These are phyloP conservation scores for Rhizopogon roseolus DNA, from an alignment of 768 basidiomycete species.

Conservation along the genomic window DNA sequence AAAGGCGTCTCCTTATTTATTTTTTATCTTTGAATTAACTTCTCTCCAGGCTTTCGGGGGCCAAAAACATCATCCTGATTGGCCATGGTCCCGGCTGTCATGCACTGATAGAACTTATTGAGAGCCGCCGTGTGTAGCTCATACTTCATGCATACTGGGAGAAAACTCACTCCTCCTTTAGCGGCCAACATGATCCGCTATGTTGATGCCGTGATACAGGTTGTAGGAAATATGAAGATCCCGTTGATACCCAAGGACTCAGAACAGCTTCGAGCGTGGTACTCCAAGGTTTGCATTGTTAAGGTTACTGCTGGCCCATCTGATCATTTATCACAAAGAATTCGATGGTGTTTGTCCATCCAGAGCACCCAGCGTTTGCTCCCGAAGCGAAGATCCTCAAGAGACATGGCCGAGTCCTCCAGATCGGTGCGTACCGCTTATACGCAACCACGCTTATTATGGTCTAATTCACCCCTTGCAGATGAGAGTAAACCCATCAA, in stretches of 20 bases:
- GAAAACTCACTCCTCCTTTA: slow-evolving; percentile 8
- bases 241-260: slow-evolving; percentile 52
- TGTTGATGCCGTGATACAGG: slow-evolving; percentile 73
- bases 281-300: slow-evolving; percentile 48
- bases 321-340: slow-evolving; percentile 42
- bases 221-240: slow-evolving; percentile 60
- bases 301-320: not conserved
- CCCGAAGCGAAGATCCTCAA: slow-evolving; percentile 40
- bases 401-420: slow-evolving; percentile 60
- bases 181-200: slow-evolving; percentile 52
- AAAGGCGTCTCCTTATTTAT: slow-evolving; percentile 22
- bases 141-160: not conserved
- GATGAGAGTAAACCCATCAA: slow-evolving; percentile 73
- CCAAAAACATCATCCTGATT: slow-evolving; percentile 71
- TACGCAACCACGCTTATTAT: not conserved
- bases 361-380: slow-evolving; percentile 47
- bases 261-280: slow-evolving; percentile 66
- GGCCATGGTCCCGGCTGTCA: slow-evolving; percentile 86
- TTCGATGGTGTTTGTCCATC: slow-evolving; percentile 67
- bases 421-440: slow-evolving; percentile 46
- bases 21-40: not conserved
- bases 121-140: slow-evolving; percentile 54
- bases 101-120: slow-evolving; percentile 70
- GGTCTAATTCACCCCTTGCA: slow-evolving; percentile 18
- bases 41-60: slow-evolving; percentile 60